Evolutionary conservation across 2,329 filamentous ascomycete genomes (phyloP).

Genomic region (Coleophoma cylindrospora): DNA sequence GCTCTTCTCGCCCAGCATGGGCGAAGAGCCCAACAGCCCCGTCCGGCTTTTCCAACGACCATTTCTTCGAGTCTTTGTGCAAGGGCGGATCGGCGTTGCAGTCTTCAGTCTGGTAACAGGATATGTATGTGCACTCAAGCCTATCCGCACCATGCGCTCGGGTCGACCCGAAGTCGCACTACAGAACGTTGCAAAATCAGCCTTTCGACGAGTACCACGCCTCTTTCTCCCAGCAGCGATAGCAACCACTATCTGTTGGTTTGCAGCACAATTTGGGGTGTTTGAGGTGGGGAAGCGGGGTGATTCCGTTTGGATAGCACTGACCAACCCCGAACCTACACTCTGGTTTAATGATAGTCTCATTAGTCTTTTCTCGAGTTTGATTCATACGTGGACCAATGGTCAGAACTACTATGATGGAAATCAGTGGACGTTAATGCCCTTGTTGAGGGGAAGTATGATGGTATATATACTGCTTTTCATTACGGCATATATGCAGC

Average conservation of each 20-base stretch:
- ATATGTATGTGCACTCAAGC: conserved; percentile 59
- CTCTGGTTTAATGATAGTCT: conserved; percentile 35
- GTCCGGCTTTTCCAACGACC: conserved; percentile 51
- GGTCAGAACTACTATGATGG: conserved; percentile 48
- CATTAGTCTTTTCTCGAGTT: conserved; percentile 36
- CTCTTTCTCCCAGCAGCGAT: conserved; percentile 52
- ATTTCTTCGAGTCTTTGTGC: conserved; percentile 51
- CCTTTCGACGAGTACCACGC: conserved; percentile 52
- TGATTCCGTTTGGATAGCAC: conserved; percentile 54
- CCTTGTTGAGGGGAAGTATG: conserved; percentile 49
- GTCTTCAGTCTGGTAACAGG: conserved; percentile 63
- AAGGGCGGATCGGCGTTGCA: conserved; percentile 60
- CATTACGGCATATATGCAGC: conserved; percentile 42
- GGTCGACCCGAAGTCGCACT: conserved; percentile 50
- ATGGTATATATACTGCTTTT: conserved; percentile 48
- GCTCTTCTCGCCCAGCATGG: conserved; percentile 41
- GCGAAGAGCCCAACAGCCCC: conserved; percentile 30
- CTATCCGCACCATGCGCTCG: conserved; percentile 47
- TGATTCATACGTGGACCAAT: conserved; percentile 46
- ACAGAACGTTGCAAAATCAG: conserved; percentile 47
- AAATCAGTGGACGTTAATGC: conserved; percentile 53
- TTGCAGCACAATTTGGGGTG: conserved; percentile 48
- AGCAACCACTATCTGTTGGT: conserved; percentile 51
- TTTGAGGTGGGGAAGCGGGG: conserved; percentile 50
- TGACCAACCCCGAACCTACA: conserved; percentile 39